Conservation (phyloP, 768 basidiomycete genomes). For the Lentinula edodes region DNA sequence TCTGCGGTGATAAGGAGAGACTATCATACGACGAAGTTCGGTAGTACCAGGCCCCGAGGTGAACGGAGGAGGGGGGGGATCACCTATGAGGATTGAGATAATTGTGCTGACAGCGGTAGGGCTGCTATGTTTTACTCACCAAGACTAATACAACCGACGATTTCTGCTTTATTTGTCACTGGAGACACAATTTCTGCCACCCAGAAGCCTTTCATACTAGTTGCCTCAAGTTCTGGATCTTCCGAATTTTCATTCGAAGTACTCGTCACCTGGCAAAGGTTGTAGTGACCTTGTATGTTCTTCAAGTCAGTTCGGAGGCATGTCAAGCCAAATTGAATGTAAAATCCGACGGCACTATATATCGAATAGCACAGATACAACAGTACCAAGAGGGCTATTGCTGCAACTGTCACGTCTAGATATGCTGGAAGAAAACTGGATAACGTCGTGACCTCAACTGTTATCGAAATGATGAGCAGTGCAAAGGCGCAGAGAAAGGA, state of each 20-base stretch:
- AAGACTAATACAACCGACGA: constrained; percentile 18
- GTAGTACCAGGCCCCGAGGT: constrained; percentile 9
- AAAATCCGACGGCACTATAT: not conserved
- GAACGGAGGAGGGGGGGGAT: not conserved
- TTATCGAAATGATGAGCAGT: not conserved
- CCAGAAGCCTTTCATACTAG: constrained; percentile 17
- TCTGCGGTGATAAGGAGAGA: constrained; percentile 16
- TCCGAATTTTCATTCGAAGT: not conserved
- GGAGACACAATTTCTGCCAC: constrained; percentile 14
- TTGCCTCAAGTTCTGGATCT: not conserved
- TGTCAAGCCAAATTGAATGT: not conserved
- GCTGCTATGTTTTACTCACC: constrained; percentile 8
- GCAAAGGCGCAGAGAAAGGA: constrained; percentile 5
- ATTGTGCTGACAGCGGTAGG: not conserved
- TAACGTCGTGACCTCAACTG: not conserved
- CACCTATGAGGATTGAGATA: not conserved
- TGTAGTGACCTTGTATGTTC: constrained; percentile 15
- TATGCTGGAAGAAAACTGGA: not conserved
- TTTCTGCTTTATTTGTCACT: constrained; percentile 1
- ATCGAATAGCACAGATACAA: not conserved
- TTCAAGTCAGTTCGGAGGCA: constrained; percentile 15
- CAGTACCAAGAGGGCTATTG: not conserved
- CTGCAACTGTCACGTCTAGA: not conserved
- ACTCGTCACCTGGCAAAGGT: not conserved
- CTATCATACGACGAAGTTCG: constrained; percentile 22